Evolutionary conservation across 306 rosid genomes (phyloP).

Genomic region (Quercus suber): DNA sequence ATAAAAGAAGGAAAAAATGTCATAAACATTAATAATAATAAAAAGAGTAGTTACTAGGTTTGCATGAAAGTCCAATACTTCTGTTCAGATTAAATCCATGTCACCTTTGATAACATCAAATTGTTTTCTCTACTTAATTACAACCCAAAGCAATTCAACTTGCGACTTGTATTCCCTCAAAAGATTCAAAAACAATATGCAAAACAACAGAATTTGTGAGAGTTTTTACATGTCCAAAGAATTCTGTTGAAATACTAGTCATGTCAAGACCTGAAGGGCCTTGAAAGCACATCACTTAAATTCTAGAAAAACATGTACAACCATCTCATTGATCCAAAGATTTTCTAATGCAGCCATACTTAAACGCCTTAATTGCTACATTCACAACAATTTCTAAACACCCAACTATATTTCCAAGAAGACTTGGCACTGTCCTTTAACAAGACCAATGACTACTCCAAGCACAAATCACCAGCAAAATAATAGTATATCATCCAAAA

Average conservation of each 20-base stretch:
- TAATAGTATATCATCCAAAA: not conserved
- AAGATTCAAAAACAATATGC: too few relatives aligned
- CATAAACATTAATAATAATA: too few relatives aligned
- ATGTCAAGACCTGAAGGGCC: too few relatives aligned
- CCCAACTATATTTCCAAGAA: not conserved
- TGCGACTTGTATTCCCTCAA: too few relatives aligned
- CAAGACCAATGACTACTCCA: not conserved
- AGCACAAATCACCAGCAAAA: not conserved
- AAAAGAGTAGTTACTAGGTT: not conserved
- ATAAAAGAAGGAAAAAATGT: too few relatives aligned
- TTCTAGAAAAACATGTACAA: not conserved
- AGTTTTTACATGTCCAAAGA: too few relatives aligned
- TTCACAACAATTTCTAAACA: not conserved
- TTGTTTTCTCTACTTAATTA: too few relatives aligned
- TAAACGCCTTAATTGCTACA: too few relatives aligned
- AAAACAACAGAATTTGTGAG: too few relatives aligned
- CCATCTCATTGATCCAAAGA: not conserved
- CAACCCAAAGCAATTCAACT: too few relatives aligned
- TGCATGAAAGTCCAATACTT: constrained; percentile 70
- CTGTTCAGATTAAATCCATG: constrained; percentile 78
- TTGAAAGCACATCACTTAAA: not conserved
- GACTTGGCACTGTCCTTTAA: too few relatives aligned
- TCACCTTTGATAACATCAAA: constrained; percentile 82
- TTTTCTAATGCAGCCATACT: not conserved
- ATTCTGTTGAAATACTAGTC: too few relatives aligned